Evolutionary conservation across 352 stramenopile genomes (phyloP).

Genomic region (Globisporangium radiosum): DNA sequence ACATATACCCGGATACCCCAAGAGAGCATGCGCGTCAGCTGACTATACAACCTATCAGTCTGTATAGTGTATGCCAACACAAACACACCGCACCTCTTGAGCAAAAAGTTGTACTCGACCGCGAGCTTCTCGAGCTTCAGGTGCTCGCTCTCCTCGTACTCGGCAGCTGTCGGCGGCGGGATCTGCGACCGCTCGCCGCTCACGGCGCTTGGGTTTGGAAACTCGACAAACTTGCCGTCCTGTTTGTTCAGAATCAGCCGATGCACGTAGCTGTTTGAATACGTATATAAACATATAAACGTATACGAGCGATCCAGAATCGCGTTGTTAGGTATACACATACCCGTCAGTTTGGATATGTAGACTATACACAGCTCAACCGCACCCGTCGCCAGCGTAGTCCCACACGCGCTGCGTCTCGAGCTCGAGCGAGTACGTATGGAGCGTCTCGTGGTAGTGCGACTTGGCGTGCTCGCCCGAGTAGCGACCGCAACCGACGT

Average conservation of each 20-base stretch:
- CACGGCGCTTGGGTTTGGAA: slow-evolving; percentile 76
- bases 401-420: slow-evolving; percentile 95
- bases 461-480: slow-evolving; percentile 91
- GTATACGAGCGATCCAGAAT: neutral
- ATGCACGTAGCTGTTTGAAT: slow-evolving; percentile 53
- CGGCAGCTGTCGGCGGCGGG: slow-evolving; percentile 48
- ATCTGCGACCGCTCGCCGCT: slow-evolving; percentile 69
- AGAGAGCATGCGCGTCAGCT: too few species aligned
- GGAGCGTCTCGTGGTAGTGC: slow-evolving; percentile 91
- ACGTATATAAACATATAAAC: slow-evolving; percentile 4
- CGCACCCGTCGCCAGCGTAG: slow-evolving; percentile 89
- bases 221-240: slow-evolving; percentile 95
- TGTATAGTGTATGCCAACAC: neutral
- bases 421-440: slow-evolving; percentile 95
- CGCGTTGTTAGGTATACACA: too few species aligned
- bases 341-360: too few species aligned
- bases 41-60: neutral
- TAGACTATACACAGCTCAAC: slow-evolving; percentile 30
- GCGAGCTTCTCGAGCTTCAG: slow-evolving; percentile 94
- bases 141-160: slow-evolving; percentile 91
- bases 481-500: slow-evolving; percentile 95
- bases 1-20: neutral
- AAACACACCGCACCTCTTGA: slow-evolving; percentile 74
- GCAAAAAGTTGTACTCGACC: slow-evolving; percentile 94
- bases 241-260: slow-evolving; percentile 87